Base-by-base conservation (phyloP, 352 stramenopile species). In the Discostella stelligera region DNA sequence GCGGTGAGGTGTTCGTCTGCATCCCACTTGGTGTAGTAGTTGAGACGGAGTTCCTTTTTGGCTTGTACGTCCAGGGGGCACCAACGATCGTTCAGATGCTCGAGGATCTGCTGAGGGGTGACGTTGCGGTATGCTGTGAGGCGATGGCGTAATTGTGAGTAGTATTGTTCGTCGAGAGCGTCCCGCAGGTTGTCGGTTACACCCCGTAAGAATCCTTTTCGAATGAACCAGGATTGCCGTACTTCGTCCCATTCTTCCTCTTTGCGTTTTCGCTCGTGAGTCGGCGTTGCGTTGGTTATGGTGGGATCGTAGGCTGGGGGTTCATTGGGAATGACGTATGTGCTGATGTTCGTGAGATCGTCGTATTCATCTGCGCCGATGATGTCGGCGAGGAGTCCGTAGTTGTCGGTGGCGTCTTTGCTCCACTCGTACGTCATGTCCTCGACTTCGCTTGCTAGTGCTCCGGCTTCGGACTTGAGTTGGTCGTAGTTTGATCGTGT, bases 161-260 rank as follows among this genome's bases (percentile, higher is more conserved):
- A 62, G 54, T 32, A 62, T 39, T 62, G 54, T 11, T 62, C 54
- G 54, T 62, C 54, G 54, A 62, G 3, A 10, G 54, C 54, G 11
- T 62, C 54, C 4, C 54, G 23, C 4, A 49, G 18, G 23, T 66
- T 49, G 7, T 14, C 23, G 21, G 18, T 52, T 18, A 66, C 46
- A 11, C 46, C 46, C 46, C 21, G n/a, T 3, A 53, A 18, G 46
- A 53, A 53, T 3, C 46, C 46, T 11, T 53, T 53, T 2, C 46
- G 46, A 11, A 53, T 53, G 46, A 23, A 53, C 46, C 46, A 53
- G 46, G 14, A 53, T 11, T 14, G n/a, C 14, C 46, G 46, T 3
- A 53, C 3, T 5, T 18, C 14, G 2, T 53, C 46, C 46, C 46
- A 53, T 18, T 53, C 46, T 11, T 53, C 46, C 10, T 53, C 1